Base-by-base conservation (phyloP, 768 basidiomycete genomes). In the Rhizopogon roseolus region DNA sequence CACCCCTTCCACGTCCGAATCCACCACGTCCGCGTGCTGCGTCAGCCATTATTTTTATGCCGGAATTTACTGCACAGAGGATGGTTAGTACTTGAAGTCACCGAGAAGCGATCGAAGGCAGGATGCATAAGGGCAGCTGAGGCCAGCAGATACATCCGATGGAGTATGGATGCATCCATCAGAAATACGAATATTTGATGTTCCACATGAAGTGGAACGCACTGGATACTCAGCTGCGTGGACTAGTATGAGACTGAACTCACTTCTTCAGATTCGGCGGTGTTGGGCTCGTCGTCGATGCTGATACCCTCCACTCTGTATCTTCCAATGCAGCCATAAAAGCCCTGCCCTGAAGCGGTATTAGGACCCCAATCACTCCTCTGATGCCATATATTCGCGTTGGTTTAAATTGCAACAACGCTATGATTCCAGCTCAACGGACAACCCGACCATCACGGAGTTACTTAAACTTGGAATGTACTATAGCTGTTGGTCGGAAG, bases 21-120 rank as follows among this genome's bases (percentile, higher is more conserved):
- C 91, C 93, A 68, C 95, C 94, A 64, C 95, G 89, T 71, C 90
- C 90, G 71, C 93, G 88, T 72, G 84, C 87, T 72, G 90, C 90
- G 72, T 93, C 92, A 77, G 92, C 90, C 90, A 93, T 93, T 66
- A 50, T 42, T 62, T 57, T 53, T 64, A 58, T 64, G 57, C 54
- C 50, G 19, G 51, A 41, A 52, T 53, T 60, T 64, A 57, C 72
- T 70, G 46, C 36, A 48, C 53, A 48, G 40, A 41, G 39, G 48
- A 54, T 68, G 68, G 60, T 72, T 64, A 67, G 60, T 57, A 60
- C 54, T 34, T 46, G 27, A 44, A 28, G 27, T 16, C n/a, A 38
- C 22, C 4, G 40, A 27, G 40, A n/a, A 36, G 32, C 22, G 48
- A 45, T 25, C 19, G 6, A 53, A 42, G 49, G 13, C n/a, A 49